A percentile compares a stretch with the other conserved stretches of the same genome.
Conservation (phyloP, 192 early-diverging fungal species). For the Tieghemiomyces parasiticus region DNA sequence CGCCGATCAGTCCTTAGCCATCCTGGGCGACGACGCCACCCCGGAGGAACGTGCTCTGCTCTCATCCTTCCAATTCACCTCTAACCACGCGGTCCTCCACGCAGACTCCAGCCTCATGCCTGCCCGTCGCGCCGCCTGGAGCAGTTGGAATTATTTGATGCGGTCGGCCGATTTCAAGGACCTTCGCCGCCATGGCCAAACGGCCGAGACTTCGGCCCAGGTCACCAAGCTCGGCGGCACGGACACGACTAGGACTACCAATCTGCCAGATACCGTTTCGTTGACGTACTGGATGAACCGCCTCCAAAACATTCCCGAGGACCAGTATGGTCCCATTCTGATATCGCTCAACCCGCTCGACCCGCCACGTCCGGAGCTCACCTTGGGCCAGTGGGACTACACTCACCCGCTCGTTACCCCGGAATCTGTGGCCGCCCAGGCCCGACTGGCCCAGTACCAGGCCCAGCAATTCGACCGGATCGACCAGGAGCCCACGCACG, state of each 20-base stretch:
- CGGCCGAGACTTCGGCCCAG: too few species aligned
- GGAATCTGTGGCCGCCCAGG: constrained; percentile 29
- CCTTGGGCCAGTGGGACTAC: constrained; percentile 31
- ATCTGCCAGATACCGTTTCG: constrained; percentile 17
- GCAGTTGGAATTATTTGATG: constrained; percentile 47
- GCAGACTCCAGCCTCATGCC: constrained; percentile 42
- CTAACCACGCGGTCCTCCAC: constrained; percentile 38
- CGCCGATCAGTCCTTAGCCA: constrained; percentile 35
- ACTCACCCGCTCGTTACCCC: constrained; percentile 32
- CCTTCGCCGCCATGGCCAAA: constrained; percentile 7
- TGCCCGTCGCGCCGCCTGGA: constrained; percentile 22
- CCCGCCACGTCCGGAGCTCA: constrained; percentile 24
- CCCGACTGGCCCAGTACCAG: constrained; percentile 27
- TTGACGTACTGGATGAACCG: constrained; percentile 51
- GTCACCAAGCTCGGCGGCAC: too few species aligned
- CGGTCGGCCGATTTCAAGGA: constrained; percentile 16
- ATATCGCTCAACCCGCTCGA: constrained; percentile 42
- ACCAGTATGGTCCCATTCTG: constrained; percentile 32
- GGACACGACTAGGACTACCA: too few species aligned
- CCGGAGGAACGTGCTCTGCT: constrained; percentile 29
- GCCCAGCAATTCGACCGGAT: constrained; percentile 16
- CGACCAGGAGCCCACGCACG: background rate
- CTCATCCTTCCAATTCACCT: constrained; percentile 25
- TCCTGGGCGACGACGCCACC: constrained; percentile 35
- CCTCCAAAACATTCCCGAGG: constrained; percentile 32